Evolutionary conservation across 257 asterid species (phyloP), one percentile per base, ranked within the genome.

Genomic region (Eustoma russellianum): DNA sequence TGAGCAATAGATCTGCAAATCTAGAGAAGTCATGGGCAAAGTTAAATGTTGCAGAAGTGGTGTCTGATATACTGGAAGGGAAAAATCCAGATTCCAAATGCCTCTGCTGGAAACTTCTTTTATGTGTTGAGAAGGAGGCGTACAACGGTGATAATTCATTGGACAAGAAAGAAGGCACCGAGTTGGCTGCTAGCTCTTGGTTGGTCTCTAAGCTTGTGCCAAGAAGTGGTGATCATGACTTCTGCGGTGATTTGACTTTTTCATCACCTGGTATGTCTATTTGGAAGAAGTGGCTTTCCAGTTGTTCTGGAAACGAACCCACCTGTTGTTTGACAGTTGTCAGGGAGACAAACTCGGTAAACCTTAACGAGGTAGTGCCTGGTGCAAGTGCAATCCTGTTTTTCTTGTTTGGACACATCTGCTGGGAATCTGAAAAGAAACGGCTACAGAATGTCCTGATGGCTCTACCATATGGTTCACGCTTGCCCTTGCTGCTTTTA

Each of bases 91-190:
- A 76, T 71, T 69, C 80, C 58, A 77, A 79, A 64, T 91, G 93
- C 71, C 76, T 91, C 64, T 91, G 98, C 77, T 91, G 95, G 97
- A 91, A 91, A 76, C 52, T 91, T 57, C 68, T 84, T 55, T 40
- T 91, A 48, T 80, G 80, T 66, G 75, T 83, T 58, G 77, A 60
- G 63, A 79, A 75, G 13, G 79, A 72, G 59, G 40, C 60, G 33
- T 40, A 46, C 30, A 48, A 48, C 41, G 51, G 49, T 45, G 59
- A 60, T 40, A 47, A 56, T n/a, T 60, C 9, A 17, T 60, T 35
- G 54, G 70, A 53, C 55, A 70, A 44, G 60, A 74, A 66, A 49
- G 78, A 68, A 41, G 40, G 57, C 50, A 54, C 52, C 57, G 64
- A 47, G 51, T 61, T 75, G 41, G 52, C 69, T 60, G 77, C 88